Percentiles rank a stretch among this genome's conserved stretches.
phyloP scores from a whole-genome alignment of 495 filamentous ascomycete species.

The Talaromyces adpressus region DNA sequence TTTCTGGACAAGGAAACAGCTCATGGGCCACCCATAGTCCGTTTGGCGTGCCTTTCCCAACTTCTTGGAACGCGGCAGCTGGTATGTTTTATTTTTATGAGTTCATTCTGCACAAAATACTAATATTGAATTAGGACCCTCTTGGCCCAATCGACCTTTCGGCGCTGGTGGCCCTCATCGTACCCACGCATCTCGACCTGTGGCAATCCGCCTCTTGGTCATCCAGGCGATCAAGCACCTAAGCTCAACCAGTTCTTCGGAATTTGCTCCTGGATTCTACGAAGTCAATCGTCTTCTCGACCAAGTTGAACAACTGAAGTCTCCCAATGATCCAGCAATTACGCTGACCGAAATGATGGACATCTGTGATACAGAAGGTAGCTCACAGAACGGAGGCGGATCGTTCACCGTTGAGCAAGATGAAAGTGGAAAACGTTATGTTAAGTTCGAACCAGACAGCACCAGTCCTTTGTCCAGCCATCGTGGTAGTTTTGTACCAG shows the following conservation, averaged over 20 bases:
- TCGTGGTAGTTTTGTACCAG: constrained; percentile 36
- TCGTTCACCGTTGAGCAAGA: constrained; percentile 60
- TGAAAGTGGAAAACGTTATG: constrained; percentile 38
- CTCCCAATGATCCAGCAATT: constrained; percentile 50
- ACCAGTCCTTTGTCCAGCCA: constrained; percentile 32
- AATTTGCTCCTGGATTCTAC: constrained; percentile 48
- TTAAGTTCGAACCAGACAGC: constrained; percentile 56
- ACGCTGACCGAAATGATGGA: constrained; percentile 70
- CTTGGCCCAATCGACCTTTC: constrained; percentile 49
- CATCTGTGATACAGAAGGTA: constrained; percentile 88
- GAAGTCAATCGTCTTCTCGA: constrained; percentile 57
- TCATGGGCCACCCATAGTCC: constrained; percentile 35
- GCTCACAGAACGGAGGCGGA: constrained; percentile 79
- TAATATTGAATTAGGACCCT: constrained; percentile 28
- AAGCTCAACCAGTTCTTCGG: constrained; percentile 28
- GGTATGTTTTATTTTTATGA: constrained; percentile 20
- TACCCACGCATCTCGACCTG: constrained; percentile 42
- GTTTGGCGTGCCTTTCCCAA: constrained; percentile 39
- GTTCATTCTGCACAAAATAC: constrained; percentile 7
- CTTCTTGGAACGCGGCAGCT: constrained; percentile 33
- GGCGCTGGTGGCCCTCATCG: constrained; percentile 37
- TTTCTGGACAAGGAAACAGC: constrained; percentile 28
- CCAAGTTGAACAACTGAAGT: constrained; percentile 55
- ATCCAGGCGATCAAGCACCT: constrained; percentile 56
- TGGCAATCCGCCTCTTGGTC: constrained; percentile 49